Base-by-base conservation (phyloP, 148 eudicot species). In the Vaccinium darrowii region DNA sequence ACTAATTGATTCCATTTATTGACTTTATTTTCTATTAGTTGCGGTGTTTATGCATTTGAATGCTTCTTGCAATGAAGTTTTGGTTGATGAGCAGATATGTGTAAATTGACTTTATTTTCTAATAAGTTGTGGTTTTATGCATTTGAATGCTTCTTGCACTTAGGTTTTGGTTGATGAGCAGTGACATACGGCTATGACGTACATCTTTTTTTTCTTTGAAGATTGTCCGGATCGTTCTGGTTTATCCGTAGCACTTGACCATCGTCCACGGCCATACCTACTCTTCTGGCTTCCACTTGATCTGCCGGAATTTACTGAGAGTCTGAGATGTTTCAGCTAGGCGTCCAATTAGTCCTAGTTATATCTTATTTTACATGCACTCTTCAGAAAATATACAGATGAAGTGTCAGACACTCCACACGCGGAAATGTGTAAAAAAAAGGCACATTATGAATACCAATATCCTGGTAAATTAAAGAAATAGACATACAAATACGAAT, bases 61-160 rank as follows among this genome's bases (percentile, higher is more conserved):
- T 56, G 82, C 56, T 54, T 79, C n/a, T 76, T 76, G 80, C 18
- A 78, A 53, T 27, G 21, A 78, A 9, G 58, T 4, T 36, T 25
- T 19, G 77, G 50, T 76, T 57, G 69, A 33, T 33, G 69, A 1
- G 18, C 8, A 39, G 51, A 58, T 54, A 1, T 60, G 21, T 60
- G 21, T 39, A 25, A 18, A 56, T 23, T 16, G 60, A 7, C 80
- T 78, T 78, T 15, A 23, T 25, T 27, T 78, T 51, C n/a, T 18
- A 47, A 43, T 67, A 0, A 67, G 5, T 21, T 21, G 23, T 3
- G 15, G 50, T 33, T 73, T 7, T 74, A 15, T 50, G 56, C 58
- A 50, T 27, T 53, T 54, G n/a, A 78, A 49, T 54, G 81, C 54
- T 53, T 78, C 19, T 76, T 50, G 80, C 30, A 77, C 52, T 27